Evolutionary conservation across 345 rosid species (phyloP).

Genomic region (Lenwebbia sp.): DNA sequence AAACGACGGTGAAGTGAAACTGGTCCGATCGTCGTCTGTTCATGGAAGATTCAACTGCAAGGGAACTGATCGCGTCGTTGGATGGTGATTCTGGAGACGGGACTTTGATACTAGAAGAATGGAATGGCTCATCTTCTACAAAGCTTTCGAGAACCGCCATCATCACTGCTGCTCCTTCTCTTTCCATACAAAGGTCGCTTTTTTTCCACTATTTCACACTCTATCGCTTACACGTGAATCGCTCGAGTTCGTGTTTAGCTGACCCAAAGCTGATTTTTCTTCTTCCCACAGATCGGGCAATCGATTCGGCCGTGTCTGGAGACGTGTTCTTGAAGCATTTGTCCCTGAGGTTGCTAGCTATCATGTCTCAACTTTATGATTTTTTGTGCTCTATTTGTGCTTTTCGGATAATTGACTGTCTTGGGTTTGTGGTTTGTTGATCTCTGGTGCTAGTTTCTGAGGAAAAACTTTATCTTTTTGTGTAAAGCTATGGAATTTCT

Average conservation of each 20-base stretch:
- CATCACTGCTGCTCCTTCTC: slow-evolving; percentile 44
- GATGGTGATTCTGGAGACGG: background rate
- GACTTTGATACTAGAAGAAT: slow-evolving; percentile 39
- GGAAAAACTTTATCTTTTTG: background rate
- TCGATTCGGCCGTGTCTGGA: slow-evolving; percentile 66
- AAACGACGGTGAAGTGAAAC: background rate
- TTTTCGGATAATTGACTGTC: background rate
- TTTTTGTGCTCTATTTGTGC: background rate
- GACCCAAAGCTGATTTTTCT: background rate
- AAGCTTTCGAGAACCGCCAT: slow-evolving; percentile 61
- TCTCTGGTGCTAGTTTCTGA: background rate
- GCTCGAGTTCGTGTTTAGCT: background rate
- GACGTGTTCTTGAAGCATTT: slow-evolving; percentile 78
- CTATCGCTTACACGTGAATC: background rate
- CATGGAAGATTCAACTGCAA: background rate
- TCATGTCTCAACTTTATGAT: background rate
- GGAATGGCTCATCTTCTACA: slow-evolving; percentile 77
- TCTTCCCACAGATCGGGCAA: slow-evolving; percentile 33
- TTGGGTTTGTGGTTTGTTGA: background rate
- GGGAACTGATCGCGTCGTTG: background rate
- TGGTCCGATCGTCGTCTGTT: background rate
- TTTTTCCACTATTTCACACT: background rate
- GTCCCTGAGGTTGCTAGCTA: slow-evolving; percentile 64
- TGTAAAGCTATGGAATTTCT: background rate
- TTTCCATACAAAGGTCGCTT: slow-evolving; percentile 47